These are phyloP conservation scores for Amanita rubescens DNA, from an alignment of 768 basidiomycete genomes.

Conservation along the genomic window DNA sequence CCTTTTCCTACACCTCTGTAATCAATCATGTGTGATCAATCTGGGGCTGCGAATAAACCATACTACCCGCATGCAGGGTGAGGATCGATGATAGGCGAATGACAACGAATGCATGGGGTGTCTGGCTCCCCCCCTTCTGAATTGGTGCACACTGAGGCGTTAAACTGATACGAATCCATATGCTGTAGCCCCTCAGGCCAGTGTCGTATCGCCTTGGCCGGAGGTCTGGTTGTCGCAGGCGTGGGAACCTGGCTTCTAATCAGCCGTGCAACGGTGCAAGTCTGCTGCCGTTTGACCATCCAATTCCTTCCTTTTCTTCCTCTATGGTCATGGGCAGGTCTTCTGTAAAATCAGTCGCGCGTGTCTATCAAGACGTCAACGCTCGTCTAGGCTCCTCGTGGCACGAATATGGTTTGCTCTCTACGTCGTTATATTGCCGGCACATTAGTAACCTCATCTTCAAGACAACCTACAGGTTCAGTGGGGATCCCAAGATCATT, in stretches of 20 bases:
- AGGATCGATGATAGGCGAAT: slow-evolving; percentile 49
- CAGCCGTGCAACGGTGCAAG: neutral
- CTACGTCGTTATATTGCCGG: slow-evolving; percentile 8
- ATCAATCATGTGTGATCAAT: slow-evolving; percentile 65
- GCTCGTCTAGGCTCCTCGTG: slow-evolving; percentile 80
- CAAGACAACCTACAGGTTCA: slow-evolving; percentile 94
- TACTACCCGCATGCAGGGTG: slow-evolving; percentile 78
- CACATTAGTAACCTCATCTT: slow-evolving; percentile 17
- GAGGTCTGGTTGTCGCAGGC: neutral
- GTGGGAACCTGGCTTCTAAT: slow-evolving; percentile 11
- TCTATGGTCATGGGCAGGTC: slow-evolving; percentile 56
- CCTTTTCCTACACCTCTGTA: slow-evolving; percentile 43
- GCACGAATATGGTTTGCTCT: slow-evolving; percentile 85
- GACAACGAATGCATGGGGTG: slow-evolving; percentile 28
- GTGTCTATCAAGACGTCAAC: slow-evolving; percentile 87
- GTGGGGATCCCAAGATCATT: slow-evolving; percentile 96
- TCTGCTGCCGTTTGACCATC: neutral
- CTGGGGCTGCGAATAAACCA: slow-evolving; percentile 73
- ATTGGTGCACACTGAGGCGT: slow-evolving; percentile 47
- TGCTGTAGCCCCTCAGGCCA: slow-evolving; percentile 49
- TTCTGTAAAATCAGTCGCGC: slow-evolving; percentile 70
- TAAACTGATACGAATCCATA: slow-evolving; percentile 42
- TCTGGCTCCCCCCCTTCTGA: slow-evolving; percentile 12
- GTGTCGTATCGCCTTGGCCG: slow-evolving; percentile 10
- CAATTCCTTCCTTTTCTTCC: slow-evolving; percentile 5